Percentiles rank a stretch among this genome's conserved stretches.
phyloP scores from a whole-genome alignment of 2,329 filamentous ascomycete species.

The Arthrobotrys conoides region DNA sequence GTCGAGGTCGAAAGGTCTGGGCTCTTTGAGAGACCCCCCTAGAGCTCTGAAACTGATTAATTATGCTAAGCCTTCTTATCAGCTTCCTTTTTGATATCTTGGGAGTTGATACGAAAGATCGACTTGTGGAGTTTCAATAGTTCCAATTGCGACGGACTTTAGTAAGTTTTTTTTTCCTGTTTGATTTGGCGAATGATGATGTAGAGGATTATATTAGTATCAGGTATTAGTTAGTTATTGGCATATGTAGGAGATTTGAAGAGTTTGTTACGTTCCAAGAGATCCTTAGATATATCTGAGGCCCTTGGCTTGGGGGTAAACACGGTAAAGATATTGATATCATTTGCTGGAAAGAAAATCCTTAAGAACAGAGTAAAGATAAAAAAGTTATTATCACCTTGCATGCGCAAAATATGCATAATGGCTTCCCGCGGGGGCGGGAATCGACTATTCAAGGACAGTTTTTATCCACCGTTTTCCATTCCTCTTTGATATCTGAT shows the following conservation, averaged over 20 bases:
- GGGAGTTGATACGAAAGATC: conserved; percentile 16
- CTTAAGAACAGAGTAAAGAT: neutral
- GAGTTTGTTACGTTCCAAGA: conserved; percentile 1
- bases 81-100: conserved; percentile 40
- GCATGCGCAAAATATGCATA: conserved; percentile 29
- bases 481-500: neutral
- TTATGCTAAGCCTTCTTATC: conserved; percentile 41
- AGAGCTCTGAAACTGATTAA: neutral
- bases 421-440: conserved; percentile 5
- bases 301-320: conserved; percentile 30
- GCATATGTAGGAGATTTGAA: neutral
- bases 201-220: conserved; percentile 9
- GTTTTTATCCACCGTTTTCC: neutral
- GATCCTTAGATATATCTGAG: conserved; percentile 20
- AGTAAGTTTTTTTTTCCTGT: neutral
- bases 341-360: conserved; percentile 1
- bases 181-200: conserved; percentile 8
- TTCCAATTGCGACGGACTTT: conserved; percentile 25
- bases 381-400: conserved; percentile 21
- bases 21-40: neutral
- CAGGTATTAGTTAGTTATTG: neutral
- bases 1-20: conserved; percentile 22
- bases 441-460: conserved; percentile 24
- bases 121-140: conserved; percentile 10
- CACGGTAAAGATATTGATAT: conserved; percentile 20